Base-by-base conservation (phyloP, 2,329 filamentous ascomycete genomes). In the Juglanconis juglandina region DNA sequence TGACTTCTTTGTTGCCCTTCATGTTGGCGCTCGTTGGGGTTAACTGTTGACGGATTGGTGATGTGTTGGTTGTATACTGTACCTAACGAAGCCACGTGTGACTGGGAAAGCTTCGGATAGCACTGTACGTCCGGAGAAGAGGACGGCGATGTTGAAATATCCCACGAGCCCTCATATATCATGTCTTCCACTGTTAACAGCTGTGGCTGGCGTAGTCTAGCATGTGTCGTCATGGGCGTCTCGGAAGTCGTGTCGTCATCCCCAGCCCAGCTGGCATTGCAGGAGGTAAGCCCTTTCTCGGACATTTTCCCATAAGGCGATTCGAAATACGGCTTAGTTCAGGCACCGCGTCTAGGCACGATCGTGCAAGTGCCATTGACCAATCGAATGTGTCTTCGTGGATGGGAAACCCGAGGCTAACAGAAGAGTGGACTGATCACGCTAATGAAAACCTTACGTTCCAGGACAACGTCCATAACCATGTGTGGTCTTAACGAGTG, bases 1-100 rank as follows among this genome's bases (percentile, higher is more conserved):
- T 69, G 44, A 73, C 70, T 37, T 72, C 68, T 2, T 70, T 66
- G 47, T 64, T 58, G 61, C 65, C 64, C 61, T 72, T 71, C 59
- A 62, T 62, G 6, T 53, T 62, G 56, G 17, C 42, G 53, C 4
- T 46, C 5, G 32, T 34, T 13, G 11, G 33, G 17, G 32, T n/a
- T 35, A 6, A 33, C 6, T 17, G 10, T 34, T 30, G n/a, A 9
- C 10, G 1, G 13, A 24, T 24, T 24, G 24, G 24, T 24, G 24
- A 24, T 24, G 24, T 24, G 24, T 24, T 24, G 24, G 24, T 24
- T 24, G 24, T 24, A 24, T 24, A 24, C 24, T 24, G 24, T 24
- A 24, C 24, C 24, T 24, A 24, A 24, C 24, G 24, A 24, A 24
- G 24, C 24, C 24, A 24, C 24, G 24, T 24, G 24, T 24, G 24